Base-by-base conservation (phyloP, 495 filamentous ascomycete species). In the Pseudotulostoma volvatum region DNA sequence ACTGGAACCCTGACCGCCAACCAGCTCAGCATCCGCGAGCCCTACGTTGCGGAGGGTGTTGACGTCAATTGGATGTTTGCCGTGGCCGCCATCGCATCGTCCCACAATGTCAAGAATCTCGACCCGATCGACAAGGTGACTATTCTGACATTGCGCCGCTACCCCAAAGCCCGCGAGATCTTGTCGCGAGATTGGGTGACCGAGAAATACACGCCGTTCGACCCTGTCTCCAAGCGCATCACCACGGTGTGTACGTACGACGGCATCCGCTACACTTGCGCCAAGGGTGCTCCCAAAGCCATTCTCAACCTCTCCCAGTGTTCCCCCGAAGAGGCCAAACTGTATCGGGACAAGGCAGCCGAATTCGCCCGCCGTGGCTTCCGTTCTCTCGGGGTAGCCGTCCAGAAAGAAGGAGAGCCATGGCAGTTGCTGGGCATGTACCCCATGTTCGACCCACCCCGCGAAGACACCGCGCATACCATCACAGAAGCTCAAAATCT, bases 11-110 rank as follows among this genome's bases (percentile, higher is more conserved):
- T 82, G 48, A 81, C 77, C 46, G 77, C 77, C 44, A 82, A 82
- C 62, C 77, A 82, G 60, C 67, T 82, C 7, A 72, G 67, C 51
- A 82, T 81, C 54, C 76, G 77, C 58, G 77, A 81, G 54, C 77
- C 76, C 37, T 82, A 77, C 61, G 74, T 79, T 54, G 69, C 74
- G 42, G 77, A 81, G 60, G 77, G 76, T 55, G 70, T 79, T 48
- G 76, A 80, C 63, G 71, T 81, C 58, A 76, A 81, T 64, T 82
- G 77, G 76, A 79, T 81, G 76, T 79, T 82, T 76, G 76, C 76
- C 43, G 74, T 79, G 42, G 77, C 77, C 35, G 77, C 76, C 44
- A 70, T 82, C 38, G 77, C 77, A 41, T 82, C 77, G 33, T 81
- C 77, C 42, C 77, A 82, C 63, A 82, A 81, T 61, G 63, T 78